Percentiles rank a stretch among this genome's conserved stretches.
phyloP scores from a whole-genome alignment of 805 yeast species.

The Alloascoidea hylecoeti region DNA sequence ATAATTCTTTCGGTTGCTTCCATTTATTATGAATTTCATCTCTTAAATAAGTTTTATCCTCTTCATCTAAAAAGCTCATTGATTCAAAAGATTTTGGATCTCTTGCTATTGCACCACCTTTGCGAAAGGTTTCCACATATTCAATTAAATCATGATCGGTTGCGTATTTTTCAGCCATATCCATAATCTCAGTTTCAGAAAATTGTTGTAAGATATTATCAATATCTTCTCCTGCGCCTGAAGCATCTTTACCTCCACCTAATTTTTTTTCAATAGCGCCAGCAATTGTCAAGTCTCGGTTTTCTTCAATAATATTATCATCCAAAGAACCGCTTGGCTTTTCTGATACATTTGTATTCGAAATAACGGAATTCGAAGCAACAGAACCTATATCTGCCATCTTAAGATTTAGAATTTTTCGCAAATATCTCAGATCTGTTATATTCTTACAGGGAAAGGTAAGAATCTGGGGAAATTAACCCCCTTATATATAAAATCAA shows the following conservation, averaged over 20 bases:
- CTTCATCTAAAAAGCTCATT: conserved; percentile 19
- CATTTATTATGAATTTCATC: conserved; percentile 34
- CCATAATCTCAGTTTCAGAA: conserved; percentile 8
- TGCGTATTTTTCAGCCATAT: conserved; percentile 8
- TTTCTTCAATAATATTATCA: too few relatives aligned
- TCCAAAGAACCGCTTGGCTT: too few relatives aligned
- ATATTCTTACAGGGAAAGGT: too few relatives aligned
- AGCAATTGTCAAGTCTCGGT: too few relatives aligned
- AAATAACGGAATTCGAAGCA: too few relatives aligned
- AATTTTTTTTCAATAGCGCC: too few relatives aligned
- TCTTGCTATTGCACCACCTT: conserved; percentile 47
- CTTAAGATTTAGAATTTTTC: too few relatives aligned
- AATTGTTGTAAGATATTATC: conserved; percentile 1
- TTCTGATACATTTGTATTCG: too few relatives aligned
- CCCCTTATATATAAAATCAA: too few relatives aligned
- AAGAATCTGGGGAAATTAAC: too few relatives aligned
- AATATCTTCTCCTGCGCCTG: background rate
- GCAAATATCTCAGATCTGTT: too few relatives aligned
- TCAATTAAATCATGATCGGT: conserved; percentile 9
- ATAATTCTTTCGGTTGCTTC: conserved; percentile 24
- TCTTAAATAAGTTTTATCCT: conserved; percentile 19
- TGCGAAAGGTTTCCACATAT: conserved; percentile 22
- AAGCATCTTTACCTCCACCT: background rate
- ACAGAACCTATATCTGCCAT: too few relatives aligned
- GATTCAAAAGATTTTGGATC: conserved; percentile 27